A percentile compares a stretch with the other conserved stretches of the same genome.
Conservation (phyloP, 169 alveolate species). For the Plasmodium adleri region DNA sequence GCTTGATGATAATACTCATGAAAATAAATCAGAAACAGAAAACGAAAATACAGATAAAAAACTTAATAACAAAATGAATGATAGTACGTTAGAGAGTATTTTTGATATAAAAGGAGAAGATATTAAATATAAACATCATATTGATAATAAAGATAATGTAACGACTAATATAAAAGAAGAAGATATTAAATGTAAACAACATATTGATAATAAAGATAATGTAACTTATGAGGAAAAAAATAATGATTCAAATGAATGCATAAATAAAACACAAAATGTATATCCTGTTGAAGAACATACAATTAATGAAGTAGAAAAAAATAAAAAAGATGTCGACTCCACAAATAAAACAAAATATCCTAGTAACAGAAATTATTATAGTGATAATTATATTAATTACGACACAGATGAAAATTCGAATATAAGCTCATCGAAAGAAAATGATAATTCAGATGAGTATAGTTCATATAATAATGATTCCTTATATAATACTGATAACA, state of each 20-base stretch:
- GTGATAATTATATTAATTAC: constrained; percentile 50
- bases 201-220: not conserved
- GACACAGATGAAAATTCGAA: constrained; percentile 38
- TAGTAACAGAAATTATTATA: constrained; percentile 36
- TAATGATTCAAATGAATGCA: not conserved
- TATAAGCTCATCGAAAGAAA: constrained; percentile 26
- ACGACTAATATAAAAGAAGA: not conserved
- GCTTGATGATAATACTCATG: not conserved
- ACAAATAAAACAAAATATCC: not conserved
- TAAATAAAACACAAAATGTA: not conserved
- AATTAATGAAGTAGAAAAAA: not conserved
- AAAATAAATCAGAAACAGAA: constrained; percentile 16
- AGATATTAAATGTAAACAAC: not conserved
- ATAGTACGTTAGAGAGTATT: constrained; percentile 48
- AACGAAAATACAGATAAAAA: not conserved
- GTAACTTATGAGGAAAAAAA: not conserved
- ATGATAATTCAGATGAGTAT: constrained; percentile 20
- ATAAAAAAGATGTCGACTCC: not conserved
- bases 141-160: not conserved
- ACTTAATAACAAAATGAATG: constrained; percentile 14
- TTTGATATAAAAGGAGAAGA: constrained; percentile 14
- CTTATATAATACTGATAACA: constrained; percentile 5
- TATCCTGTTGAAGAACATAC: not conserved
- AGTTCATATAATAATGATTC: constrained; percentile 42
- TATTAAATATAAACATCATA: not conserved